Evolutionary conservation across 768 basidiomycete genomes (phyloP).

Genomic region (Kockovaella imperatae): DNA sequence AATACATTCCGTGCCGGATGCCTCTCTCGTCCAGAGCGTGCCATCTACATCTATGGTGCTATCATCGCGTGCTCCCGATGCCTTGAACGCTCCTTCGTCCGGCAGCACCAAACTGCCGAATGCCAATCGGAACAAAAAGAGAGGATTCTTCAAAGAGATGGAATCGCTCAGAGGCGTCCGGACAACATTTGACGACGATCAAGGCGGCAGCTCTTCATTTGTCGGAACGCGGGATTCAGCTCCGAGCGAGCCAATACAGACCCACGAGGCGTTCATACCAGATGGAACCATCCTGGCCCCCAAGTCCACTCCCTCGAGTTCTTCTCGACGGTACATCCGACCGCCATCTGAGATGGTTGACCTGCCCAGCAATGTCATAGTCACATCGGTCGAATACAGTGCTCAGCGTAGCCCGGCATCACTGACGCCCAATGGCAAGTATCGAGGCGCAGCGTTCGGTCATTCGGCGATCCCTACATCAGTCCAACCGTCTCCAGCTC

Average conservation of each 20-base stretch:
- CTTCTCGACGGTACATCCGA: no score
- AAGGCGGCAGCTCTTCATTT: not conserved
- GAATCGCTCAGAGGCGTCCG: slow-evolving; percentile 9
- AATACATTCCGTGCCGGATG: not conserved
- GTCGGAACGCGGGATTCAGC: not conserved
- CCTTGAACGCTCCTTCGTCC: no score
- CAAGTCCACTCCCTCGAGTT: no score
- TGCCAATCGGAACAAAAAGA: slow-evolving; percentile 31
- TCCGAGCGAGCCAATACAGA: not conserved
- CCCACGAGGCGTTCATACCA: not conserved
- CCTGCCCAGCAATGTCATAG: slow-evolving; percentile 18
- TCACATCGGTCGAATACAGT: slow-evolving; percentile 4
- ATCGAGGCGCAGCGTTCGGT: no score
- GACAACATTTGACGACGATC: slow-evolving; percentile 18
- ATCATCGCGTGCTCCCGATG: no score
- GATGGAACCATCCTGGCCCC: no score
- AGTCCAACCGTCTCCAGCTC: no score
- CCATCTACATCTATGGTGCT: no score
- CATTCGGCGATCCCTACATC: no score
- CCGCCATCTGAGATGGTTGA: slow-evolving; percentile 19
- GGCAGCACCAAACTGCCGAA: not conserved
- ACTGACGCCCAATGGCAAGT: no score
- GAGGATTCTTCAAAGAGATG: slow-evolving; percentile 34
- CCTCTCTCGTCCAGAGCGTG: no score
- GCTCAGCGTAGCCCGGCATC: not conserved